phyloP scores from a whole-genome alignment of 2,329 filamentous ascomycete genomes.

The Calonectria pseudoturangicola region DNA sequence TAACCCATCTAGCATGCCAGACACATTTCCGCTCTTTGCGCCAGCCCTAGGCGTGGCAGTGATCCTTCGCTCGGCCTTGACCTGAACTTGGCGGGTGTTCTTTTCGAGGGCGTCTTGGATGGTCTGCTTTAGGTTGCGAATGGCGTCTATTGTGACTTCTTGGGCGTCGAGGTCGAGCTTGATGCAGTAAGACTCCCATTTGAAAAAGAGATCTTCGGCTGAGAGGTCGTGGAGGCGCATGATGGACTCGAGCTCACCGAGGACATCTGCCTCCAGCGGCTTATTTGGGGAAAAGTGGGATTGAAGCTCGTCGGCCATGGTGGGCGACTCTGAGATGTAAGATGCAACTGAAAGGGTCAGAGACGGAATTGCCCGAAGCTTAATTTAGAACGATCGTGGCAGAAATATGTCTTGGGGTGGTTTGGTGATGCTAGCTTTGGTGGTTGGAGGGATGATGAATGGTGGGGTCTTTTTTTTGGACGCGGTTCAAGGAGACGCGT shows the following conservation, averaged over 20 bases:
- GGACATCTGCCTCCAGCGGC: constrained; percentile 83
- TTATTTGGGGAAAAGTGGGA: constrained; percentile 61
- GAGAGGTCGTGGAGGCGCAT: constrained; percentile 87
- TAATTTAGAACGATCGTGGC: neutral
- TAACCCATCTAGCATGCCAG: constrained; percentile 87
- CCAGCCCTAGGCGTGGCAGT: constrained; percentile 77
- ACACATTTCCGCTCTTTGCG: constrained; percentile 80
- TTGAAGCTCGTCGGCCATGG: constrained; percentile 62
- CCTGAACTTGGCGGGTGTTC: constrained; percentile 79
- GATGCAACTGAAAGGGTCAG: neutral
- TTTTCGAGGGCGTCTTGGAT: constrained; percentile 90
- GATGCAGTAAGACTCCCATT: constrained; percentile 99
- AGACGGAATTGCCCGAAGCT: neutral
- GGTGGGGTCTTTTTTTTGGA: constrained; percentile 30
- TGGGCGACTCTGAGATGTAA: constrained; percentile 42
- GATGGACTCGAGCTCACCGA: constrained; percentile 89
- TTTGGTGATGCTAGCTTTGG: constrained; percentile 20
- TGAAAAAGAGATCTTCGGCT: constrained; percentile 93
- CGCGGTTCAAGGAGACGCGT: constrained; percentile 26
- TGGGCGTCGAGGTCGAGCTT: constrained; percentile 91
- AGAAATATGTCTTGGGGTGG: constrained; percentile 5
- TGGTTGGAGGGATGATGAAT: constrained; percentile 28
- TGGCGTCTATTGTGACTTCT: constrained; percentile 78
- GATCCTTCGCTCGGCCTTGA: constrained; percentile 77
- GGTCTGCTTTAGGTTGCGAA: constrained; percentile 88